Percentiles rank a stretch among this genome's conserved stretches.
Evolutionary conservation across 805 yeast genomes (phyloP).

Genomic region (Hanseniaspora guilliermondii): DNA sequence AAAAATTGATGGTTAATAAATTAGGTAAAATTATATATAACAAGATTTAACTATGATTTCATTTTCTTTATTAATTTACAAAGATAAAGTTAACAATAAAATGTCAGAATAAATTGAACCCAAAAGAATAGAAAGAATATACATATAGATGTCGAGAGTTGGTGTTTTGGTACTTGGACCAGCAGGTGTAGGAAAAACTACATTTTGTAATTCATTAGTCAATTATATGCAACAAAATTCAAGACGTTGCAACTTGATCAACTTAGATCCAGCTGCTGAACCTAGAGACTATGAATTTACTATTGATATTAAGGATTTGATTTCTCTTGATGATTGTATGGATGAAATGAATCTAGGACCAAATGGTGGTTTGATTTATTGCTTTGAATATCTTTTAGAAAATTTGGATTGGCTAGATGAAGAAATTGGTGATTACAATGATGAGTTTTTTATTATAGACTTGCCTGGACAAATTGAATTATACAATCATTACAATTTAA

Average conservation of each 20-base stretch:
- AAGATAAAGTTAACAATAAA: no score
- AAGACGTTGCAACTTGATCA: conserved; percentile 86
- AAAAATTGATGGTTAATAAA: no score
- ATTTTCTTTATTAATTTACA: no score
- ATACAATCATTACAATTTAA: conserved; percentile 85
- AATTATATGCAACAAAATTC: conserved; percentile 83
- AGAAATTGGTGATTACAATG: conserved; percentile 89
- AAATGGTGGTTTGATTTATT: conserved; percentile 84
- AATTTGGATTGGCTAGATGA: conserved; percentile 96
- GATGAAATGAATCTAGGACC: conserved; percentile 91
- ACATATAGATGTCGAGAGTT: conserved; percentile 65
- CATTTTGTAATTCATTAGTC: conserved; percentile 81
- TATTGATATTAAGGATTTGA: conserved; percentile 80
- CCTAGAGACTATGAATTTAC: conserved; percentile 84
- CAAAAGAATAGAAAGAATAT: not conserved
- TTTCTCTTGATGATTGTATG: conserved; percentile 86
- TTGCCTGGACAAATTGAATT: conserved; percentile 96
- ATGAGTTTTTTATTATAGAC: conserved; percentile 86
- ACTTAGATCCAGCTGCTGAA: conserved; percentile 94
- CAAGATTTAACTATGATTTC: no score
- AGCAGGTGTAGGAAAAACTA: conserved; percentile 93
- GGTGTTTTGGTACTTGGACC: conserved; percentile 93
- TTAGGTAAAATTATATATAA: no score
- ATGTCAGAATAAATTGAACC: not conserved
- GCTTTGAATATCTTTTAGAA: conserved; percentile 80